Evolutionary conservation across 2,329 filamentous ascomycete species (phyloP), one percentile per base, ranked within the genome.

Genomic region (Cladosporium sp.): DNA sequence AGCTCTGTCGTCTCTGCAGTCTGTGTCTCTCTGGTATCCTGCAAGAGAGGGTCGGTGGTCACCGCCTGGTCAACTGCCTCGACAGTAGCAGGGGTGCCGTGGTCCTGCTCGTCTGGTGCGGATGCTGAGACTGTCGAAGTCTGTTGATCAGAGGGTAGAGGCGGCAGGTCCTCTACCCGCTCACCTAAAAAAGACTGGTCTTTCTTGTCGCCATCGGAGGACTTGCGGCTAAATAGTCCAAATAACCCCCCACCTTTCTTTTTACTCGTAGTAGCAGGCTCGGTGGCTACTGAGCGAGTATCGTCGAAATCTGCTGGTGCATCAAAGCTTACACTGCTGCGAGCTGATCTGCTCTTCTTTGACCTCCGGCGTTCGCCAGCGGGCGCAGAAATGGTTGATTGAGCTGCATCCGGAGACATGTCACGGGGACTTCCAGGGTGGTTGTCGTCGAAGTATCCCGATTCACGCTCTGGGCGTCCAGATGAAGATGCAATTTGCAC

Each of bases 151-250:
- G 52, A 63, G 66, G 67, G 65, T 63, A 70, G 66, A 68, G 67
- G 66, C 55, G 71, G 72, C 75, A 75, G 70, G 70, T 77, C 76
- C 78, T 80, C 79, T 76, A 77, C 78, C 78, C 78, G 72, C 70
- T 72, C 71, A 64, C 67, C 79, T 83, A 83, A 82, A 82, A 83
- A 83, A 82, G 79, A 76, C 71, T 75, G 63, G 46, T 69, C 63
- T 51, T 69, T 43, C 38, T 49, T 49, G 39, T 53, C 45, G 33
- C 43, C 43, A 38, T 53, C 53, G 35, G 62, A 65, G 2, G 72
- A 72, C 59, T 72, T 76, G 55, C 71, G 68, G 27, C 67, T 63
- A 53, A 76, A 75, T 7, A 76, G 56, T 4, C 72, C 70, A 43
- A 75, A 69, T 7, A 77, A 48, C 11, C 73, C 70, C 41, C 68